Percentiles rank a stretch among this genome's conserved stretches.
These are phyloP conservation scores for Stachybotrys echinatus DNA, from an alignment of 2,329 filamentous ascomycete genomes.

Conservation along the genomic window DNA sequence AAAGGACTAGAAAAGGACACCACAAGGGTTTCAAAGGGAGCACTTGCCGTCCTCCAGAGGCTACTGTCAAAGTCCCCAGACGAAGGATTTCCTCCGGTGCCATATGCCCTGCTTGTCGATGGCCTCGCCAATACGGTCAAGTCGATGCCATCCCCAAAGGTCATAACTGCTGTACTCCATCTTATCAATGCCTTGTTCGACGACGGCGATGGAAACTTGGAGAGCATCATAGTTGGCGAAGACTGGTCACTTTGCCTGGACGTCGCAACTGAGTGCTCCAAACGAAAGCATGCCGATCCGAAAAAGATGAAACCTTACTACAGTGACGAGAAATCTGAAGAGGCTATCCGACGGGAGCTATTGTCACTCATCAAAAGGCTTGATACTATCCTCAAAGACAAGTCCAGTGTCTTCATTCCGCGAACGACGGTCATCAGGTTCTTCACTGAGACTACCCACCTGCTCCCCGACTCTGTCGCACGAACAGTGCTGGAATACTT, in stretches of 20 bases:
- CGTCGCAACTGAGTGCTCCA: constrained; percentile 51
- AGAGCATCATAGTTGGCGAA: constrained; percentile 55
- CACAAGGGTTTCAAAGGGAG: constrained; percentile 54
- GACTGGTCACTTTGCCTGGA: constrained; percentile 60
- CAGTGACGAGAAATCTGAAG: constrained; percentile 26
- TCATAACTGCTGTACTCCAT: constrained; percentile 41
- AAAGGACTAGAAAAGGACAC: constrained; percentile 44
- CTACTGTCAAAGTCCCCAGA: constrained; percentile 54
- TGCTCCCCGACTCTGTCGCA: constrained; percentile 60
- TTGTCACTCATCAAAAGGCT: constrained; percentile 40
- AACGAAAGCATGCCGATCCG: constrained; percentile 19
- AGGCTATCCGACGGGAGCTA: constrained; percentile 37
- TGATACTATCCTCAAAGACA: constrained; percentile 39
- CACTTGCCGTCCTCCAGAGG: constrained; percentile 58
- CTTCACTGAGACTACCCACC: constrained; percentile 55
- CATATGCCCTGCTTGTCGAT: constrained; percentile 53
- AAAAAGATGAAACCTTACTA: constrained; percentile 12
- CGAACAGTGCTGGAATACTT: constrained; percentile 63
- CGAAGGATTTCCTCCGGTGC: constrained; percentile 55
- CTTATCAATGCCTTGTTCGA: constrained; percentile 52
- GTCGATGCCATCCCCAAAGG: constrained; percentile 36
- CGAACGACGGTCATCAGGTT: constrained; percentile 63
- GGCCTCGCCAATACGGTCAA: constrained; percentile 48
- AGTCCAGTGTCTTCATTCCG: constrained; percentile 52
- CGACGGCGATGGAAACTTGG: constrained; percentile 46